Evolutionary conservation across 768 basidiomycete species (phyloP).

Genomic region (Rhodotorula graminis): DNA sequence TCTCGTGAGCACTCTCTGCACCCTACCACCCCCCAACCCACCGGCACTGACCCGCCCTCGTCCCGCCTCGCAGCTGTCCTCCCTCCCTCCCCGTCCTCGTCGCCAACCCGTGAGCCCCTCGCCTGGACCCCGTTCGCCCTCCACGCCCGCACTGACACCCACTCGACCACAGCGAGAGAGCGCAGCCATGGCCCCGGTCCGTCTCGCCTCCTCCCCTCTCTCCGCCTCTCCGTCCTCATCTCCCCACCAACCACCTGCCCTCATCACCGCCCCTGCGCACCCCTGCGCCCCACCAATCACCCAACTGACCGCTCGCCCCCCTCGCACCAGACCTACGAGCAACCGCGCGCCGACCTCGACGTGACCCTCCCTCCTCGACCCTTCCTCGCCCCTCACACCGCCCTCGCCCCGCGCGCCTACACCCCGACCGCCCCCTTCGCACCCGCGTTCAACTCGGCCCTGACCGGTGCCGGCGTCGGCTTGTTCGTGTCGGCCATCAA

Average conservation of each 20-base stretch:
- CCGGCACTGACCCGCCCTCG: not conserved
- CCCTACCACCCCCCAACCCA: no score
- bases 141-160: not conserved
- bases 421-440: slow-evolving; percentile 19
- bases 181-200: not conserved
- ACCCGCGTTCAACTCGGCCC: slow-evolving; percentile 32
- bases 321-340: slow-evolving; percentile 2
- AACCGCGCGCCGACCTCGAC: not conserved
- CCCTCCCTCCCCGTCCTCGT: not conserved
- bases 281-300: no score
- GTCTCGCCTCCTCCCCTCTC: not conserved
- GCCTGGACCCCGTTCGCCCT: not conserved
- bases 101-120: not conserved
- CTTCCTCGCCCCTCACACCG: slow-evolving; percentile 28
- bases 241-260: not conserved
- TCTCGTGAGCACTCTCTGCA: not conserved
- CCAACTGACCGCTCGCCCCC: no score
- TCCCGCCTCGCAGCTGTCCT: no score
- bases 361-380: slow-evolving; percentile 35
- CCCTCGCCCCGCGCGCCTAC: slow-evolving; percentile 19
- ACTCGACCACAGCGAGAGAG: not conserved
- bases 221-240: not conserved
- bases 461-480: slow-evolving; percentile 45
- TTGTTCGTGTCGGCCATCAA: slow-evolving; percentile 56
- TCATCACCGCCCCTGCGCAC: no score